These are phyloP conservation scores for Mycosphaerella sp. DNA, from an alignment of 2,329 filamentous ascomycete genomes.

Conservation along the genomic window DNA sequence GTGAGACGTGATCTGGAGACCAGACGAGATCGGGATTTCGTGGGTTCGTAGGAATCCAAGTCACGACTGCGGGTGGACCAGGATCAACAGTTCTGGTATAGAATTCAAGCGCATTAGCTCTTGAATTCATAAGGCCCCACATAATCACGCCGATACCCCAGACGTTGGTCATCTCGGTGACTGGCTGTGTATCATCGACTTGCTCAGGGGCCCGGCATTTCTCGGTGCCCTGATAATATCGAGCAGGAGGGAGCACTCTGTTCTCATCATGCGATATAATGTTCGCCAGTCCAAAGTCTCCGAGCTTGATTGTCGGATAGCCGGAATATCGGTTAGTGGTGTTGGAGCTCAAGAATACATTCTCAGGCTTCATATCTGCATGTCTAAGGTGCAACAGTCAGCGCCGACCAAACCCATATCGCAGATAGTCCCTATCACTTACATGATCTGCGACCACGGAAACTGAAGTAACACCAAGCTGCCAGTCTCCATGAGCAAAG, in stretches of 20 bases:
- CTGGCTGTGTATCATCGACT: background rate
- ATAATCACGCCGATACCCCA: conserved; percentile 11
- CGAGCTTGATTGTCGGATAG: conserved; percentile 1
- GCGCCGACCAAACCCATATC: background rate
- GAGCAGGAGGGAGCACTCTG: background rate
- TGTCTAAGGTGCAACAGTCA: conserved; percentile 43
- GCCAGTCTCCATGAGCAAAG: conserved; percentile 5
- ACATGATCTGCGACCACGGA: conserved; percentile 65
- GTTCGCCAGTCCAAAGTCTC: conserved; percentile 1
- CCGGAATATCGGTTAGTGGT: background rate
- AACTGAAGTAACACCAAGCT: background rate
- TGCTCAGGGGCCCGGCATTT: background rate
- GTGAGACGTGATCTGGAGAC: background rate
- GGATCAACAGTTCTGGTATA: background rate
- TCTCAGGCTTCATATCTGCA: conserved; percentile 92
- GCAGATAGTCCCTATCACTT: background rate
- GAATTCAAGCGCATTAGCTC: background rate
- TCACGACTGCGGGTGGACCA: background rate
- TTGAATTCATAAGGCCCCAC: conserved; percentile 7
- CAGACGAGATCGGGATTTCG: background rate
- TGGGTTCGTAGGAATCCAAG: background rate
- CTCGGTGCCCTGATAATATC: background rate
- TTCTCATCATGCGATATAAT: background rate
- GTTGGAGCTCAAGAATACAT: conserved; percentile 76
- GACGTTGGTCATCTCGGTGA: conserved; percentile 6